Evolutionary conservation across 2,329 filamentous ascomycete genomes (phyloP).

Genomic region (Sporothrix mexicana): DNA sequence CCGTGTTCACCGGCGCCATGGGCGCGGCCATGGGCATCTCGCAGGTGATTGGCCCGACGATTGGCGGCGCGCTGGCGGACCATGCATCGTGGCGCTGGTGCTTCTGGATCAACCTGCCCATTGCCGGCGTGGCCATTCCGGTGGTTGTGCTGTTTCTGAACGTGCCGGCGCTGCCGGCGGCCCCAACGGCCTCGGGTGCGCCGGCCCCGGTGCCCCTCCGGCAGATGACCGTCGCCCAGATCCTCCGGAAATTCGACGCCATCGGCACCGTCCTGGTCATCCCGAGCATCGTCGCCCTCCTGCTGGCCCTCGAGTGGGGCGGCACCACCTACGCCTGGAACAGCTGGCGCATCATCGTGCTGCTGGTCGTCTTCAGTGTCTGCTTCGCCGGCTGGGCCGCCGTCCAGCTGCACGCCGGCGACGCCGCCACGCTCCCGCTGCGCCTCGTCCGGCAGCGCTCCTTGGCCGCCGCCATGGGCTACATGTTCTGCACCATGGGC

Average conservation of each 20-base stretch:
- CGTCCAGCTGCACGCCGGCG: slow-evolving; percentile 47
- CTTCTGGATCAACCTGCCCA: slow-evolving; percentile 37
- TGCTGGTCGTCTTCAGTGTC: slow-evolving; percentile 47
- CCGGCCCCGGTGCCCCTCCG: background rate
- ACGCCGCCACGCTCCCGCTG: slow-evolving; percentile 51
- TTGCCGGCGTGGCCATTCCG: slow-evolving; percentile 33
- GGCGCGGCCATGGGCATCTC: slow-evolving; percentile 30
- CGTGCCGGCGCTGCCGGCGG: slow-evolving; percentile 36
- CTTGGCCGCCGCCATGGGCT: slow-evolving; percentile 33
- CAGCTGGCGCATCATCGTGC: slow-evolving; percentile 47
- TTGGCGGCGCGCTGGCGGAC: slow-evolving; percentile 34
- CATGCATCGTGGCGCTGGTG: slow-evolving; percentile 35
- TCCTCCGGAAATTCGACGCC: slow-evolving; percentile 31
- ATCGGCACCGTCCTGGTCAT: slow-evolving; percentile 33
- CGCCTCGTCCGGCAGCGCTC: slow-evolving; percentile 49
- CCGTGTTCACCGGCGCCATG: slow-evolving; percentile 32
- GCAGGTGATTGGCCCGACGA: slow-evolving; percentile 31
- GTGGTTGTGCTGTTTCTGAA: slow-evolving; percentile 42
- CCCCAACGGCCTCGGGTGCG: background rate
- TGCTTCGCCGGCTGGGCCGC: slow-evolving; percentile 44
- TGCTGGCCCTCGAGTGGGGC: slow-evolving; percentile 57
- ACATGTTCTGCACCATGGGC: slow-evolving; percentile 33
- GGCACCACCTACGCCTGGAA: slow-evolving; percentile 50
- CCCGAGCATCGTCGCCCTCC: slow-evolving; percentile 50
- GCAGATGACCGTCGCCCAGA: background rate